Conservation (phyloP, 805 yeast species). For the Candida krabiensis region DNA sequence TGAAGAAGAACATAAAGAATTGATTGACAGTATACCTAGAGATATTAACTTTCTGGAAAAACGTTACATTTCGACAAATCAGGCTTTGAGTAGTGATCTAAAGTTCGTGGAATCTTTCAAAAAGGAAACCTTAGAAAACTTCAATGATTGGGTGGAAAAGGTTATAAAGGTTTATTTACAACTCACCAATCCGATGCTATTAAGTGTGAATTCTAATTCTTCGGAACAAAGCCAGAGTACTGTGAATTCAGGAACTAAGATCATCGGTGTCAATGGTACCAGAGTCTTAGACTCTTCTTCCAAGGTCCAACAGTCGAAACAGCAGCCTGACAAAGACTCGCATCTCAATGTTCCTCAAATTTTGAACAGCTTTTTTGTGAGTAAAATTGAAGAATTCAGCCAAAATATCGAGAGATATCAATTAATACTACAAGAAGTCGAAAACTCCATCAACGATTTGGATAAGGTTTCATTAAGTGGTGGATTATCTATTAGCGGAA, state of each 20-base stretch:
- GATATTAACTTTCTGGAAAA: constrained; percentile 66
- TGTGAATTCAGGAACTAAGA: constrained; percentile 22
- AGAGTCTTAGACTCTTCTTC: constrained; percentile 18
- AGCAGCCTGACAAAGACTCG: constrained; percentile 33
- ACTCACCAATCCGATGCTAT: constrained; percentile 36
- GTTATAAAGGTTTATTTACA: constrained; percentile 36
- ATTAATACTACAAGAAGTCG: constrained; percentile 52
- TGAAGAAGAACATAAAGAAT: constrained; percentile 57
- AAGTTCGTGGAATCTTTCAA: constrained; percentile 47
- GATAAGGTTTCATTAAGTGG: constrained; percentile 39
- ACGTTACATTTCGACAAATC: constrained; percentile 62
- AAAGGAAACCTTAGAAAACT: constrained; percentile 34
- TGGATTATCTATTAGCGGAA: constrained; percentile 30
- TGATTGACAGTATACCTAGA: constrained; percentile 70
- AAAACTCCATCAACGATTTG: constrained; percentile 60
- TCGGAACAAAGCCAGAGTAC: constrained; percentile 23
- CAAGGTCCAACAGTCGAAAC: constrained; percentile 27
- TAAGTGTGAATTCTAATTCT: constrained; percentile 14
- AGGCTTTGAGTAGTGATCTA: constrained; percentile 53
- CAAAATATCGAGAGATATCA: constrained; percentile 51
- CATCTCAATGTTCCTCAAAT: constrained; percentile 52
- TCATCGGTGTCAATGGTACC: constrained; percentile 34
- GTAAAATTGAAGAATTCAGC: constrained; percentile 41
- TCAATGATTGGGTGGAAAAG: constrained; percentile 40
- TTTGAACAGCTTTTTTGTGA: constrained; percentile 50